Base-by-base conservation (phyloP, 345 rosid genomes). In the Ailanthus altissimus region DNA sequence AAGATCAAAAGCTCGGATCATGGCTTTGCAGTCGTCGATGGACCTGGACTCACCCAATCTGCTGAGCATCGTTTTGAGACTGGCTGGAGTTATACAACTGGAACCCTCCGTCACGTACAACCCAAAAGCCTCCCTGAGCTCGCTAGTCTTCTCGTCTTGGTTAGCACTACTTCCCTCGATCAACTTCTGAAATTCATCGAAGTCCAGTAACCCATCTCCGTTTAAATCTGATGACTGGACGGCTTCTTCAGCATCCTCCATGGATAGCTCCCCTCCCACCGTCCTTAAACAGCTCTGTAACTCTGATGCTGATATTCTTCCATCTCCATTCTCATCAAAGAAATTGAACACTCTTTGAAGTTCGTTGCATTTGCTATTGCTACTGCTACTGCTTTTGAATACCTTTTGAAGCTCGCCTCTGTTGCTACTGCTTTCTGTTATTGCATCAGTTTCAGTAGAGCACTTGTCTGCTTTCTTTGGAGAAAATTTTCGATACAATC, bases 321-420 rank as follows among this genome's bases (percentile, higher is more conserved):
- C 97, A 57, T 90, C 97, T 45, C 84, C 75, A 74, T 92, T 82
- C 75, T 85, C 89, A 38, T 92, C 97, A 26, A 90, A 85, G 84
- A 76, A 83, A 16, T 84, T 66, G 82, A 90, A 92, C 18, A 87
- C 90, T 57, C 65, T 78, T 14, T 78, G 62, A 32, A 89, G 68
- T 66, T 83, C 83, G 51, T 15, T 10, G 43, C 38, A 13, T 5
- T 56, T 45, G 21, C 62, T 38, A 21, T 25, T 53, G 25, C 77
- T 54, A 21, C 25, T 5, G 71, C 32, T n/a, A 28, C 0, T 20
- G 13, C 15, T 9, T 5, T 28, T 66, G 82, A 90, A 92, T 15
- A 87, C 90, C 61, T 68, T 78, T 14, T 77, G 62, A 32, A 89
- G 68, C 69, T 83, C 83, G 51, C 23, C 18, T 26, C 38, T 54